Base-by-base conservation (phyloP, 495 filamentous ascomycete species). In the Trichoderma asperelloides region DNA sequence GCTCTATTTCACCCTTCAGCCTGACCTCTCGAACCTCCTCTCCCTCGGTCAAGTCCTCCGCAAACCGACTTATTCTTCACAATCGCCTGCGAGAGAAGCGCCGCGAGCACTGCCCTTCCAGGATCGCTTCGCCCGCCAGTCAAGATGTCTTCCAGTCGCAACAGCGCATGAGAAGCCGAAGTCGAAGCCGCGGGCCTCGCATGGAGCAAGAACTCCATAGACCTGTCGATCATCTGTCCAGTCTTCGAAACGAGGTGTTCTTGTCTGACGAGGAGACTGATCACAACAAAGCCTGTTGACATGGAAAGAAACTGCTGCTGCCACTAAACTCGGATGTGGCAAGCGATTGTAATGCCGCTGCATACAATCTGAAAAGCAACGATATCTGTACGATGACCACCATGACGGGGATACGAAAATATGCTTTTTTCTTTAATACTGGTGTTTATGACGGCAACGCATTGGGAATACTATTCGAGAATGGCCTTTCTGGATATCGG, bases 101-200 rank as follows among this genome's bases (percentile, higher is more conserved):
- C 3, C 64, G 64, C 27, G 64, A 65, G 43, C 64, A 65, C 64
- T 65, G 64, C 43, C 64, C 64, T n/a, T 65, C 64, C 21, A 21
- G 64, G 21, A 11, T 28, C 25, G 39, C 21, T 15, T 45, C 64
- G 43, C 40, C 64, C 5, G 39, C 64, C 27, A 30, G 16, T 6
- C 25, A 28, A 30, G 55, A 60, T 4, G 43, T 28, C n/a, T 28
- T 47, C 4, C 64, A 39, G n/a, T n/a, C n/a, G 18, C 43, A 27
- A 7, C 40, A n/a, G 33, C 27, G 40, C 0, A 45, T 39, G 27
- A 65, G 64, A 11, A 45, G 64, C 41, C 39, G 27, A 21, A 45
- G 64, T 25, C 39, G 27, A 41, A 30, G 64, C 40, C 40, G 64
- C 15, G 40, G 40, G 3, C 40, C 40, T n/a, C 64, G 64, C 3